phyloP scores from a whole-genome alignment of 1,139 yeast species.

The Sugiyamaella paludigena region DNA sequence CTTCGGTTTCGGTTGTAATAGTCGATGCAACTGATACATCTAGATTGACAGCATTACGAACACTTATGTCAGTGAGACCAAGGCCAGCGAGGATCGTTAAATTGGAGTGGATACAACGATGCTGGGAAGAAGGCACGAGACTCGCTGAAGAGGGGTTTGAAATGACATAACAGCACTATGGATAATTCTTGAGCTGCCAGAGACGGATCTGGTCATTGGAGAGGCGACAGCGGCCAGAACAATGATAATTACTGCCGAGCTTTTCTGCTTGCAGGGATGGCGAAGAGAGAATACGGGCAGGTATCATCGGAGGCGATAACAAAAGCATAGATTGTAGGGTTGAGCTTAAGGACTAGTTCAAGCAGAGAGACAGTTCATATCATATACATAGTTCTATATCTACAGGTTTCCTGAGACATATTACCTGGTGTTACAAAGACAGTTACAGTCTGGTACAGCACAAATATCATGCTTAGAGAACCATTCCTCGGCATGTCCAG shows the following conservation, averaged over 20 bases:
- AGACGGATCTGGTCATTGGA: too few species aligned
- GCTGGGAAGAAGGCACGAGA: constrained; percentile 29
- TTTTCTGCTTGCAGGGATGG: too few species aligned
- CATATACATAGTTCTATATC: not conserved
- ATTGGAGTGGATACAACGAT: constrained; percentile 28
- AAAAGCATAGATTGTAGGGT: too few species aligned
- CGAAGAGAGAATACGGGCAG: too few species aligned
- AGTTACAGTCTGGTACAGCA: constrained; percentile 91
- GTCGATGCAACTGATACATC: constrained; percentile 12
- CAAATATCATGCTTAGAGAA: constrained; percentile 81
- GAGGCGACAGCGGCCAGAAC: not conserved
- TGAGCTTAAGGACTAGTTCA: too few species aligned
- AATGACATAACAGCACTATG: not conserved
- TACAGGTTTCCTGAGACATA: not conserved
- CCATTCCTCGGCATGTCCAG: constrained; percentile 96
- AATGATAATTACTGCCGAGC: not conserved
- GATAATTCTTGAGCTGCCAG: too few species aligned
- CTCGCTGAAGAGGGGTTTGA: constrained; percentile 23
- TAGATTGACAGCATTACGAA: constrained; percentile 12
- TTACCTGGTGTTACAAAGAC: constrained; percentile 57
- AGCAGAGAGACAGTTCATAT: not conserved
- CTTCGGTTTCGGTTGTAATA: constrained; percentile 12
- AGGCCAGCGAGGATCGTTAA: constrained; percentile 25
- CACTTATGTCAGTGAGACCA: constrained; percentile 11
- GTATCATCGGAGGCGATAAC: too few species aligned